Evolutionary conservation across 805 yeast species (phyloP).

Genomic region (Candida xyloterini): DNA sequence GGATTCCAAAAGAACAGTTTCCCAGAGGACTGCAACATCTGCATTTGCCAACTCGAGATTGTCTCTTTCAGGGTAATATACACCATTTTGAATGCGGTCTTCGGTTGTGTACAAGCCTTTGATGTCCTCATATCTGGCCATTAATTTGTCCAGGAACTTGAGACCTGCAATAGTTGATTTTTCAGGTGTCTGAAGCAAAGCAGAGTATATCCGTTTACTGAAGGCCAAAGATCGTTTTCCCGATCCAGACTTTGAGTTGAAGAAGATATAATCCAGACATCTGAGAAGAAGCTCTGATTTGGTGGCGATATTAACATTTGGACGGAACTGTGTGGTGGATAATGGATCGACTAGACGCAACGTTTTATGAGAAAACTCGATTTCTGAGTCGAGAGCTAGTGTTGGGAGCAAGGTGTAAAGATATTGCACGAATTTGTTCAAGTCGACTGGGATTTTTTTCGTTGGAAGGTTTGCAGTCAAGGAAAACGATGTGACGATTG

Average conservation of each 20-base stretch:
- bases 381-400: constrained; percentile 72
- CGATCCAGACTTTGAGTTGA: constrained; percentile 68
- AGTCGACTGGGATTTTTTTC: constrained; percentile 73
- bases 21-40: constrained; percentile 91
- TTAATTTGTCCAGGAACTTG: constrained; percentile 73
- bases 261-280: constrained; percentile 77
- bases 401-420: constrained; percentile 68
- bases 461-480: constrained; percentile 71
- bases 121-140: constrained; percentile 66
- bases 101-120: constrained; percentile 81
- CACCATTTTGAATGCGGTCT: constrained; percentile 82
- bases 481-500: constrained; percentile 88
- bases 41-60: constrained; percentile 77
- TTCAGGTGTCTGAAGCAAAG: constrained; percentile 77
- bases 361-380: constrained; percentile 82
- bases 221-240: constrained; percentile 72
- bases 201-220: constrained; percentile 71
- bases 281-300: constrained; percentile 79
- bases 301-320: constrained; percentile 82
- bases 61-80: constrained; percentile 59
- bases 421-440: constrained; percentile 74
- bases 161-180: constrained; percentile 76
- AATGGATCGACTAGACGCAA: constrained; percentile 79
- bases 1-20: constrained; percentile 67
- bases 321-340: constrained; percentile 41